Conservation (phyloP, 768 basidiomycete genomes). For the Amylocystis lapponica region DNA sequence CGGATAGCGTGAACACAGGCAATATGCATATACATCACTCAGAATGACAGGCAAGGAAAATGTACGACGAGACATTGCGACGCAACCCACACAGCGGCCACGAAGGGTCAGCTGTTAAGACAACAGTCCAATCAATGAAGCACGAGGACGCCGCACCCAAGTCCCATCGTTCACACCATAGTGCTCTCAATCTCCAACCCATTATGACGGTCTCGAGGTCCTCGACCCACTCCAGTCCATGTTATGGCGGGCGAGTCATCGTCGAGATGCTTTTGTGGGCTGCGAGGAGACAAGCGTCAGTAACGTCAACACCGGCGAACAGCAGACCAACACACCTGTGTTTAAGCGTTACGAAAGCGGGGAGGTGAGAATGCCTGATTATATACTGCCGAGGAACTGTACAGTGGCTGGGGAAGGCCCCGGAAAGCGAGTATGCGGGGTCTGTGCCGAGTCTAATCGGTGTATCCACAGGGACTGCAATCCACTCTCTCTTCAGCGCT, state of each 20-base stretch:
- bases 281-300: slow-evolving; percentile 28
- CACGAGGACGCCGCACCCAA: slow-evolving; percentile 76
- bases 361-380: slow-evolving; percentile 4
- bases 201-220: slow-evolving; percentile 84
- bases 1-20: no score
- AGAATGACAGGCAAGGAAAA: slow-evolving; percentile 8
- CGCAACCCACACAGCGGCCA: slow-evolving; percentile 58
- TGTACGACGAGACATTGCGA: slow-evolving; percentile 95
- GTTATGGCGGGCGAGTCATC: slow-evolving; percentile 69
- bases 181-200: slow-evolving; percentile 62
- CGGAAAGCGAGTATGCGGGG: slow-evolving; percentile 15
- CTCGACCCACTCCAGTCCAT: slow-evolving; percentile 71
- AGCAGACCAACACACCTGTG: slow-evolving; percentile 48
- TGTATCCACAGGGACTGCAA: slow-evolving; percentile 9
- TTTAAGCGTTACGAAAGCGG: slow-evolving; percentile 43
- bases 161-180: slow-evolving; percentile 56
- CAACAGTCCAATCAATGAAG: slow-evolving; percentile 28
- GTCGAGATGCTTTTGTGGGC: slow-evolving; percentile 87
- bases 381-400: slow-evolving; percentile 28
- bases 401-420: slow-evolving; percentile 27
- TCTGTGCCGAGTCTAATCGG: slow-evolving; percentile 5
- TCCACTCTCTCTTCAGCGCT: slow-evolving; percentile 11
- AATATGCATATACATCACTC: background rate
- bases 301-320: background rate
- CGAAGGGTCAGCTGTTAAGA: slow-evolving; percentile 52